phyloP scores from a whole-genome alignment of 164 flowering plant genomes.

The Protea cynaroides region DNA sequence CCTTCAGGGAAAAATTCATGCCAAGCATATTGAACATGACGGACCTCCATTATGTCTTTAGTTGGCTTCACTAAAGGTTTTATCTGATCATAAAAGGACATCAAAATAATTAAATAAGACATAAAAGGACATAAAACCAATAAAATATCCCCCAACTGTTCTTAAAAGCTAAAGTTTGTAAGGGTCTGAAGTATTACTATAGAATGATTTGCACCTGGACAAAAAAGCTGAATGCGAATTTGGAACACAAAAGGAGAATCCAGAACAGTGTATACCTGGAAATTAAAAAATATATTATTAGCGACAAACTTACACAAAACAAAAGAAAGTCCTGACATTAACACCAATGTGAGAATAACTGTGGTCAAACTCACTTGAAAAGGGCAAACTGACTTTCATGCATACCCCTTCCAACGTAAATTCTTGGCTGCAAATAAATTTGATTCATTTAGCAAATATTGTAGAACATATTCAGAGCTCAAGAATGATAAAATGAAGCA shows the following conservation, averaged over 20 bases:
- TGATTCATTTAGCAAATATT: conserved; percentile 2
- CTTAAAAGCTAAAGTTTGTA: neutral
- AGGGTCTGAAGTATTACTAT: neutral
- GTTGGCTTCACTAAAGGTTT: conserved; percentile 89
- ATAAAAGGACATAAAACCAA: neutral
- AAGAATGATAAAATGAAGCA: neutral
- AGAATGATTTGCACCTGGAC: conserved; percentile 45
- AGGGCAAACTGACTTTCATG: conserved; percentile 95
- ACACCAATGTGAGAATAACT: neutral
- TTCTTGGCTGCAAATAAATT: conserved; percentile 70
- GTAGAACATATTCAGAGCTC: neutral
- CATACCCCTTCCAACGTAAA: conserved; percentile 98
- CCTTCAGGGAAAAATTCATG: conserved; percentile 95
- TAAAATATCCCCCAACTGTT: neutral
- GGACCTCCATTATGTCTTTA: conserved; percentile 68
- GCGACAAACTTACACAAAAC: neutral
- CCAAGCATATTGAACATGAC: conserved; percentile 58
- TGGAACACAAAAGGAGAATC: conserved; percentile 69
- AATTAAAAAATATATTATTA: conserved; percentile 8
- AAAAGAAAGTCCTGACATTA: neutral
- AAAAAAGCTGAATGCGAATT: conserved; percentile 75
- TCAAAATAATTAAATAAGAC: neutral
- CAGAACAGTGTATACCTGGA: conserved; percentile 89
- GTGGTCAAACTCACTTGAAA: conserved; percentile 59
- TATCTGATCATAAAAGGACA: conserved; percentile 41